phyloP scores from a whole-genome alignment of 73 alveolate genomes.

The Paramecium tetraurelia region DNA sequence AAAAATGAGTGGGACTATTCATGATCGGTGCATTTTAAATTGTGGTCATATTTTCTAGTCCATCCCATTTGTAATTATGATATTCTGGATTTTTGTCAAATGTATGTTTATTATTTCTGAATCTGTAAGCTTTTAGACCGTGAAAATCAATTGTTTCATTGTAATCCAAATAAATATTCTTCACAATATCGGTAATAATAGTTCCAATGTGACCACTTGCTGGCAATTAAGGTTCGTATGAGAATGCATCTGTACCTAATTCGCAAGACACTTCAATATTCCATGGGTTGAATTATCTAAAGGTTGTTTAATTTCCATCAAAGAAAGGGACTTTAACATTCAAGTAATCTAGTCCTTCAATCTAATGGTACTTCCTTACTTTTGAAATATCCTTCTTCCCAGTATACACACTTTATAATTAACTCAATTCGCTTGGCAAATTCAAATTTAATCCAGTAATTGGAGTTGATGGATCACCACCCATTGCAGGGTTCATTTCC shows the following conservation, averaged over 20 bases:
- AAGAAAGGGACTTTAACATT: not conserved
- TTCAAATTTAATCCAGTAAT: constrained; percentile 18
- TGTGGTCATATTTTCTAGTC: not conserved
- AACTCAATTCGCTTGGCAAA: not conserved
- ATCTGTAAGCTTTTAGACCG: constrained; percentile 28
- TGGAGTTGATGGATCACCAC: constrained; percentile 44
- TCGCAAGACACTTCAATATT: not conserved
- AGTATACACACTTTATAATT: not conserved
- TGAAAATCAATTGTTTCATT: not conserved
- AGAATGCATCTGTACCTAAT: constrained; percentile 40
- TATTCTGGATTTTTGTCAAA: not conserved
- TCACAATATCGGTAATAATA: not conserved
- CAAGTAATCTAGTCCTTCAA: not conserved
- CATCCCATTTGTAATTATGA: constrained; percentile 28
- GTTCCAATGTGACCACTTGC: not conserved
- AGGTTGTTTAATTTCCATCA: constrained; percentile 14
- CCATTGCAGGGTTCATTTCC: constrained; percentile 41
- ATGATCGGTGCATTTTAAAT: constrained; percentile 12
- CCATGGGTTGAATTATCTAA: not conserved
- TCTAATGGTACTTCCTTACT: not conserved
- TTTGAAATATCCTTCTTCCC: not conserved
- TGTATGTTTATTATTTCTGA: not conserved
- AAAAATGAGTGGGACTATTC: constrained; percentile 25
- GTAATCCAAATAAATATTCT: constrained; percentile 19
- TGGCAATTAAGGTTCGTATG: not conserved